These are phyloP conservation scores for Coemansia sp. DNA, from an alignment of 192 early-diverging fungal species.

Conservation along the genomic window DNA sequence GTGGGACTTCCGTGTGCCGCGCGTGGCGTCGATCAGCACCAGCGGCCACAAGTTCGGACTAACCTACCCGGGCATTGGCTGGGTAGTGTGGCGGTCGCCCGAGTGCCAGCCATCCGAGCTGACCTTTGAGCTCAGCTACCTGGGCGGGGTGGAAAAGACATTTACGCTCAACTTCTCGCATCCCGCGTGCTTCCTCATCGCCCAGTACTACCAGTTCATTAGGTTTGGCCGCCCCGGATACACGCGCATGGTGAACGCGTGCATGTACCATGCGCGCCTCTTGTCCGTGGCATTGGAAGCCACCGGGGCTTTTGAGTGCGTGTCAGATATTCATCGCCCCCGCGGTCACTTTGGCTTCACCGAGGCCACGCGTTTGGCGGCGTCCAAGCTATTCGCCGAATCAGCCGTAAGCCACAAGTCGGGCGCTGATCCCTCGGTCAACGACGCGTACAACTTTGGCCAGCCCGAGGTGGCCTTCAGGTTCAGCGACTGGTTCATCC, in stretches of 20 bases:
- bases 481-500: constrained; percentile 58
- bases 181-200: constrained; percentile 70
- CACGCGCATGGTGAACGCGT: constrained; percentile 64
- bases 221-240: constrained; percentile 70
- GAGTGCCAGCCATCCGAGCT: constrained; percentile 73
- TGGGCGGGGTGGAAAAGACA: constrained; percentile 67
- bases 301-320: constrained; percentile 62
- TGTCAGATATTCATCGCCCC: constrained; percentile 64
- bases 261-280: constrained; percentile 58
- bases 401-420: background rate
- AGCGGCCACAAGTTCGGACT: constrained; percentile 90
- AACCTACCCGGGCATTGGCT: constrained; percentile 79
- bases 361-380: constrained; percentile 24
- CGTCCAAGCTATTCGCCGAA: constrained; percentile 24
- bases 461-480: constrained; percentile 68
- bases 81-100: constrained; percentile 72
- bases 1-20: constrained; percentile 71
- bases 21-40: constrained; percentile 78
- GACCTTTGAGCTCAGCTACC: constrained; percentile 74
- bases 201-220: constrained; percentile 83
- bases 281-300: constrained; percentile 57
- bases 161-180: constrained; percentile 81
- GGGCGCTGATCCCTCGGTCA: constrained; percentile 27
- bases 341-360: constrained; percentile 49
- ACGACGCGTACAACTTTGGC: constrained; percentile 49